phyloP scores from a whole-genome alignment of 169 alveolate species.

The Pseudocohnilembus persalinus region DNA sequence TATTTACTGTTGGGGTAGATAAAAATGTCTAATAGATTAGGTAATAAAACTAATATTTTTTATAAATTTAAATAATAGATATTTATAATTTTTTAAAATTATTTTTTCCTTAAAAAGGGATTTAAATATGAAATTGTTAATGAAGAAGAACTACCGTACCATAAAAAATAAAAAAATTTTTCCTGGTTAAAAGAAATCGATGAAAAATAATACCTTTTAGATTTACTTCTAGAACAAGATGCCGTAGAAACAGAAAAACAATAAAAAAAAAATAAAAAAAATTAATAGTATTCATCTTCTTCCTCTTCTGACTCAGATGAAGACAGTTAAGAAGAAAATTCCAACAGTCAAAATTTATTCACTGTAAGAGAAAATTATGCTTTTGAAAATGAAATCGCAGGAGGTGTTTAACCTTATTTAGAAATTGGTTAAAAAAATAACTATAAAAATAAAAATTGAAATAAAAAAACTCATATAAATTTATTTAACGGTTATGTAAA shows the following conservation, averaged over 20 bases:
- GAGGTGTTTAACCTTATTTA: no score
- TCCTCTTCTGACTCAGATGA: not conserved
- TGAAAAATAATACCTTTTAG: constrained; percentile 21
- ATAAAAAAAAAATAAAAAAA: no score
- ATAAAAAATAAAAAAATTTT: constrained; percentile 28
- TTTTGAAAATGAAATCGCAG: no score
- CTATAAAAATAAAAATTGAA: no score
- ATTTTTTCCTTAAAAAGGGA: constrained; percentile 3
- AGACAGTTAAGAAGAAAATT: not conserved
- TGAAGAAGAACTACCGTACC: constrained; percentile 39
- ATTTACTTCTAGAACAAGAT: not conserved
- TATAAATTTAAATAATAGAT: no score
- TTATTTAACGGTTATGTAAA: no score
- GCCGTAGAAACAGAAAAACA: not conserved
- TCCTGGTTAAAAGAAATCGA: constrained; percentile 25
- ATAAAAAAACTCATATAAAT: no score
- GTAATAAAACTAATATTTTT: constrained; percentile 66
- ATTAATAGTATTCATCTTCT: not conserved
- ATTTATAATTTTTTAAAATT: no score
- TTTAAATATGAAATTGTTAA: constrained; percentile 35
- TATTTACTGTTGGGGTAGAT: constrained; percentile 96
- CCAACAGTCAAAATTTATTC: no score
- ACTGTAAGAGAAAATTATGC: not conserved
- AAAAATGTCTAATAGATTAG: constrained; percentile 97
- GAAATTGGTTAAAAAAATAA: no score